A percentile compares a stretch with the other conserved stretches of the same genome.
These are phyloP conservation scores for Ephemerocybe angulata DNA, from an alignment of 768 basidiomycete genomes.

Conservation along the genomic window DNA sequence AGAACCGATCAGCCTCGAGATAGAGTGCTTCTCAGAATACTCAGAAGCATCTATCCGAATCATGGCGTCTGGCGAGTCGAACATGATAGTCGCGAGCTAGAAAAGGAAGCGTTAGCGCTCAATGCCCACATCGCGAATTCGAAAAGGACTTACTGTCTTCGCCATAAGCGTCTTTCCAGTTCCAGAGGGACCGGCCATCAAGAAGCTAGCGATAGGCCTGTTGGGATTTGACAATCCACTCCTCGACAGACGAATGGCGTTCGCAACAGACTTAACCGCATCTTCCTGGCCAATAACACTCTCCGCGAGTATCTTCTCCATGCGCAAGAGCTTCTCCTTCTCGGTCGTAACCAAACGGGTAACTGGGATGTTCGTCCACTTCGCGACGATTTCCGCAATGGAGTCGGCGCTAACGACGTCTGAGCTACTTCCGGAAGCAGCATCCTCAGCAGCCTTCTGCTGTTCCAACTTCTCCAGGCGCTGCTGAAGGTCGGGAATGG, in stretches of 20 bases:
- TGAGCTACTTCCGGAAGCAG: slow-evolving; percentile 47
- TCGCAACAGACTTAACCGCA: slow-evolving; percentile 88
- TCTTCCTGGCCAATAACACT: slow-evolving; percentile 88
- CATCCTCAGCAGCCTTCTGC: slow-evolving; percentile 69
- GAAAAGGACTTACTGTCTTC: slow-evolving; percentile 64
- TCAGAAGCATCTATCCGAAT: slow-evolving; percentile 91
- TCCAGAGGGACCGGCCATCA: slow-evolving; percentile 89
- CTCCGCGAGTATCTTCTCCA: slow-evolving; percentile 79
- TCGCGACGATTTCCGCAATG: slow-evolving; percentile 90
- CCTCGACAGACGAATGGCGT: slow-evolving; percentile 88
- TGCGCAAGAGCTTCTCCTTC: slow-evolving; percentile 79
- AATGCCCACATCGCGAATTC: background rate
- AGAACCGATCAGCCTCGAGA: slow-evolving; percentile 49
- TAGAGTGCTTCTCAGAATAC: slow-evolving; percentile 74
- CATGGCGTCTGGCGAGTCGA: slow-evolving; percentile 89
- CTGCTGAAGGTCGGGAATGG: slow-evolving; percentile 81
- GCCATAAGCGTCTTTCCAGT: slow-evolving; percentile 88
- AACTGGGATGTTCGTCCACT: slow-evolving; percentile 93
- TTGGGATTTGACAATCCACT: slow-evolving; percentile 89
- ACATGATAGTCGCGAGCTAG: slow-evolving; percentile 83
- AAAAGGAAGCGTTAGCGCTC: slow-evolving; percentile 10
- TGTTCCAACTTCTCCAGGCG: slow-evolving; percentile 69
- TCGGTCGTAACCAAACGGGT: slow-evolving; percentile 84
- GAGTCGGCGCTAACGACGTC: slow-evolving; percentile 83
- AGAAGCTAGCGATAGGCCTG: slow-evolving; percentile 87